These are phyloP conservation scores for Gomphus bonarii DNA, from an alignment of 1,284 basidiomycete genomes.

Conservation along the genomic window DNA sequence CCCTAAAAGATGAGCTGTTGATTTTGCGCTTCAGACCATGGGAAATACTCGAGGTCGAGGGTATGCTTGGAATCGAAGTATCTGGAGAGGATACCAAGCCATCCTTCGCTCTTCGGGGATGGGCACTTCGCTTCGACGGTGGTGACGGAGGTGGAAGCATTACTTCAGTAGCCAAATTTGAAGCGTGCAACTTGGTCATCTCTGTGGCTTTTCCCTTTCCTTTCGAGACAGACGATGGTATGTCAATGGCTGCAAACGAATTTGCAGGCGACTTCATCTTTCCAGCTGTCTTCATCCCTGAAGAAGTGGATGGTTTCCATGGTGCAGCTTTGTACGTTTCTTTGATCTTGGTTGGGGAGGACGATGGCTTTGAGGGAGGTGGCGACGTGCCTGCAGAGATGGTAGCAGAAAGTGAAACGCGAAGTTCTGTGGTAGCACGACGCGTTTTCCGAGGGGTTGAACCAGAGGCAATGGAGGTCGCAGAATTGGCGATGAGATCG, in stretches of 20 bases:
- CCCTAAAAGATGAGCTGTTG: background rate
- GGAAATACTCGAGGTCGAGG: too few species aligned
- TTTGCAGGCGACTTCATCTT: background rate
- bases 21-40: background rate
- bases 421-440: conserved; percentile 43
- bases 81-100: background rate
- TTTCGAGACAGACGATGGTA: background rate
- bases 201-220: conserved; percentile 3
- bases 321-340: background rate
- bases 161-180: background rate
- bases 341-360: conserved; percentile 22
- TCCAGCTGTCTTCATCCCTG: background rate
- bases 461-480: conserved; percentile 25
- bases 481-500: conserved; percentile 41
- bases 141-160: background rate
- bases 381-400: conserved; percentile 16
- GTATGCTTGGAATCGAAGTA: background rate
- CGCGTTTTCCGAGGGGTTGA: conserved; percentile 55
- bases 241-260: background rate
- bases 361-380: conserved; percentile 18
- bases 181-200: background rate
- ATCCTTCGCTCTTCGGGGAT: background rate
- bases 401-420: conserved; percentile 26
- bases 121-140: background rate
- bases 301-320: background rate